These are phyloP conservation scores for Oryza glumipatula DNA, from an alignment of 176 grass and related monocot genomes.

Conservation along the genomic window DNA sequence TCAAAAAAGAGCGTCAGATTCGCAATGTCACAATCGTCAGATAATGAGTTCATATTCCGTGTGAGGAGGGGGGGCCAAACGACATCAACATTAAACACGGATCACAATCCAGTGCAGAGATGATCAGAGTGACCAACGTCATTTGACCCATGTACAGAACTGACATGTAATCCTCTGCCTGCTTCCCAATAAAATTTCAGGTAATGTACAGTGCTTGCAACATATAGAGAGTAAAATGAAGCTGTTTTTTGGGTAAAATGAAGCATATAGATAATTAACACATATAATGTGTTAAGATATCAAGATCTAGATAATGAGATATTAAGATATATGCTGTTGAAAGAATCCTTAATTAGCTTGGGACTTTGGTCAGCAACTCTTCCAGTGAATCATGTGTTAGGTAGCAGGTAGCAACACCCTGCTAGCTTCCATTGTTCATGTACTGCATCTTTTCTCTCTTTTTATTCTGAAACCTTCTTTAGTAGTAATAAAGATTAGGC, in stretches of 20 bases:
- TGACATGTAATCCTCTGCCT: neutral
- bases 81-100: slow-evolving; percentile 17
- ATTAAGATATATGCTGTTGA: neutral
- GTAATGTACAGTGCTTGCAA: neutral
- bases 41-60: slow-evolving; percentile 12
- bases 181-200: neutral
- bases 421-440: neutral
- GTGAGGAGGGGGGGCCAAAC: slow-evolving; percentile 2
- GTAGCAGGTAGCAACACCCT: neutral
- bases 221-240: neutral
- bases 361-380: neutral
- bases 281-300: neutral
- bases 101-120: neutral
- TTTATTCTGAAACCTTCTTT: neutral
- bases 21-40: neutral
- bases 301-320: neutral
- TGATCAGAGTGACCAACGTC: neutral
- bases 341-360: neutral
- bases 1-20: slow-evolving; percentile 28
- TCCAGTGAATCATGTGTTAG: neutral
- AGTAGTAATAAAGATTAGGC: neutral
- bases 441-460: neutral
- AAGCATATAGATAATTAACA: neutral
- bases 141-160: neutral
- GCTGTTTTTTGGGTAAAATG: too few species aligned